Conservation (phyloP, 805 yeast species). For the Blastobotrys terrestris region DNA sequence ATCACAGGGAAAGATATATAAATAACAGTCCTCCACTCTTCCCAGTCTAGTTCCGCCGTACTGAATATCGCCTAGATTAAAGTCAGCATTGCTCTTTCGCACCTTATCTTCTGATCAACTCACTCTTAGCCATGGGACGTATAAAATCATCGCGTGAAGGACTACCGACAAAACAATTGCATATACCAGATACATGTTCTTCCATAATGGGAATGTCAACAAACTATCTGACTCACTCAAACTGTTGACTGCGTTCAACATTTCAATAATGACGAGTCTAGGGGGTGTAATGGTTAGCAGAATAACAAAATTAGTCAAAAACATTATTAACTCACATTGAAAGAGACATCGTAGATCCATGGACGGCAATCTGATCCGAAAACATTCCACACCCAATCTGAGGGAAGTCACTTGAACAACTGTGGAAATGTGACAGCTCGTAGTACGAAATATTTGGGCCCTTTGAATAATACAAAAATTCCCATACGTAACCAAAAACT, state of each 20-base stretch:
- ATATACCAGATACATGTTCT: slow-evolving; percentile 32
- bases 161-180: slow-evolving; percentile 34
- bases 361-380: slow-evolving; percentile 22
- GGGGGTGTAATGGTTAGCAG: too few species aligned
- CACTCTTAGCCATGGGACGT: slow-evolving; percentile 29
- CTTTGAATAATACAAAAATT: slow-evolving; percentile 29
- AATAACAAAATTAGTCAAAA: too few species aligned
- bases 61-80: slow-evolving; percentile 28
- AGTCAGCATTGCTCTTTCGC: too few species aligned
- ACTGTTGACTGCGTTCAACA: slow-evolving; percentile 38
- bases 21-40: slow-evolving; percentile 35
- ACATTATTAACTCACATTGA: slow-evolving; percentile 23
- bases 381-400: slow-evolving; percentile 34
- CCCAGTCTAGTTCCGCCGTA: slow-evolving; percentile 30
- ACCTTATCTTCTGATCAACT: too few species aligned
- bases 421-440: slow-evolving; percentile 34
- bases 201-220: slow-evolving; percentile 36
- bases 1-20: slow-evolving; percentile 35
- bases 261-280: slow-evolving; percentile 35
- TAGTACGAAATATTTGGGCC: slow-evolving; percentile 35
- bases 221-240: slow-evolving; percentile 36
- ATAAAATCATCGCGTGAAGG: slow-evolving; percentile 32
- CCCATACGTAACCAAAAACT: slow-evolving; percentile 39
- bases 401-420: slow-evolving; percentile 29
- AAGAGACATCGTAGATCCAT: slow-evolving; percentile 36